A percentile compares a stretch with the other conserved stretches of the same genome.
These are phyloP conservation scores for Vitrella brassicaformis DNA, from an alignment of 73 alveolate genomes.

Conservation along the genomic window DNA sequence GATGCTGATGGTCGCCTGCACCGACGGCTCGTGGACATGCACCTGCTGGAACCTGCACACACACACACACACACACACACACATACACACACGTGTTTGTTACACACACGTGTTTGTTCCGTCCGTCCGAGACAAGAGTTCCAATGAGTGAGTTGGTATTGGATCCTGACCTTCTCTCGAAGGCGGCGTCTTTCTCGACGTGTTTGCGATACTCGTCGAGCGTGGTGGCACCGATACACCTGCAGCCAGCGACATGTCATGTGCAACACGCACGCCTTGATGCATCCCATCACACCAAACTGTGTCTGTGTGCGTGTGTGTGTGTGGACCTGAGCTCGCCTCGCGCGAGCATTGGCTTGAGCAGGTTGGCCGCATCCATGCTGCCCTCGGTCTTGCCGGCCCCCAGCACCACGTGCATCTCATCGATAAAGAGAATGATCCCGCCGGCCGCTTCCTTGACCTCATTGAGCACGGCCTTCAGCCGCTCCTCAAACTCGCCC, in stretches of 20 bases:
- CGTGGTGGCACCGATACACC: conserved; percentile 36
- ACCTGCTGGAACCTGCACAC: neutral
- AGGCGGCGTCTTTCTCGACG: conserved; percentile 25
- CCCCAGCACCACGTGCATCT: conserved; percentile 20
- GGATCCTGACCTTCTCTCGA: neutral
- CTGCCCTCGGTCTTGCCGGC: conserved; percentile 29
- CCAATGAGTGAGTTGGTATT: neutral
- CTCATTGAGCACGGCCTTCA: conserved; percentile 22
- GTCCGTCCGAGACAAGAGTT: neutral
- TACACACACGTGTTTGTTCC: neutral
- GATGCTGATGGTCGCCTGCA: conserved; percentile 17
- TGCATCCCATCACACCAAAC: too few species aligned
- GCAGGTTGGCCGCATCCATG: conserved; percentile 31
- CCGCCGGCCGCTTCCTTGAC: conserved; percentile 31
- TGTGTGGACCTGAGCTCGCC: conserved; percentile 30
- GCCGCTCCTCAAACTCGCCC: conserved; percentile 30
- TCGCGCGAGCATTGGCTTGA: conserved; percentile 22
- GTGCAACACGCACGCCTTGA: too few species aligned
- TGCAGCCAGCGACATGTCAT: too few species aligned
- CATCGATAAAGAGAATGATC: conserved; percentile 26
- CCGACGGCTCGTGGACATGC: conserved; percentile 17
- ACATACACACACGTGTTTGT: neutral
- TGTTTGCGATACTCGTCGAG: conserved; percentile 20
- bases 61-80: neutral
- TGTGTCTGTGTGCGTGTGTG: too few species aligned